Base-by-base conservation (phyloP, 768 basidiomycete species). In the Calocybe indica region DNA sequence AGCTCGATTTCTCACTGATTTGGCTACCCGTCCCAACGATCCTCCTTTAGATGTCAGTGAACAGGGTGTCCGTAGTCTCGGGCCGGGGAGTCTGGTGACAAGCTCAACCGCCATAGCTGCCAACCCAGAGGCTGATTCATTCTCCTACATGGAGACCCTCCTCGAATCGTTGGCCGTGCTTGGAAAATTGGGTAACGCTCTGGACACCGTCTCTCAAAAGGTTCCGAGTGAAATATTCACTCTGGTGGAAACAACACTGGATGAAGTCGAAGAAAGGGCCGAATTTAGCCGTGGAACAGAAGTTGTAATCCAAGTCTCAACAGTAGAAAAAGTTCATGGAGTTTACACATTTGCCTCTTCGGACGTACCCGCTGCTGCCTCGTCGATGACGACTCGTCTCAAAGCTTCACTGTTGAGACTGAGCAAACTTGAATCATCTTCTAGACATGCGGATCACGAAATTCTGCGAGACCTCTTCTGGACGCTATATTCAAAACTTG, bases 401-500 rank as follows among this genome's bases (percentile, higher is more conserved):
- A 72, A 72, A 15, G 71, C 82, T 0, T 78, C 82, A 12, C 65
- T 65, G 15, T 65, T 92, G 48, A 77, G 90, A 36, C 72, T 89
- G 28, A 74, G 83, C 12, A 85, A 85, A 1, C 63, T 92, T 52
- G 91, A 92, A 58, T 80, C 83, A 6, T 79, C 83, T 12, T 70
- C 81, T 0, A 87, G 83, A 52, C 76, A 80, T 31, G 70, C 75
- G 12, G 89, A 96, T 56, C 88, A 91, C 50, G 92, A 95, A 58
- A 86, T 88, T 10, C 63, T 99, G 46, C 77, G 73, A 50, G 96
- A 98, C 63, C 74, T 99, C 33, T 98, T 98, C 64, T 98, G 95
- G 95, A 96, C 95, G 2, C 61, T 95, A 11, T 99, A 92, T 62
- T 96, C 92, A 11, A 98, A 99, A 64, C 59, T 99, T 40, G 86